Evolutionary conservation across 148 eudicot genomes (phyloP), one percentile per base, ranked within the genome.

Genomic region (Fagopyrum homotropicum): DNA sequence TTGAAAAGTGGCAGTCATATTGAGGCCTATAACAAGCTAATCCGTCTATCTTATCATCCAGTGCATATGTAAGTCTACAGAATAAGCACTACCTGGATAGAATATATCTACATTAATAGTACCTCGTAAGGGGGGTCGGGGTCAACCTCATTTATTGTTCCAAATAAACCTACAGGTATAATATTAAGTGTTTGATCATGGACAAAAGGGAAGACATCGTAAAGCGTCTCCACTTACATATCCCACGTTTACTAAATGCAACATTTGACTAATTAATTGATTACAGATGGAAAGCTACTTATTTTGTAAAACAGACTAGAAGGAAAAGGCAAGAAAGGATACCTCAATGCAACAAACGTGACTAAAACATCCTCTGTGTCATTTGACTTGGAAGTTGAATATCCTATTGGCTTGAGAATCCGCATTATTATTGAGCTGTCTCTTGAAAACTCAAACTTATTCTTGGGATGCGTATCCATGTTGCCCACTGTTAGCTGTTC

Each of bases 271-370:
- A 72, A 30, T 47, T 35, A 71, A 73, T 63, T 72, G 40, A 35
- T 1, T 35, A 35, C 40, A 35, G 50, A 26, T 3, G 14, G 69
- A 5, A 30, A 63, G 4, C 52, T 49, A 49, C 9, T 12, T 9
- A 26, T 61, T 26, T 63, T 63, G 43, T 63, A 29, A 45, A 64
- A n/a, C 8, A 73, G 22, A 55, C 35, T 8, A 40, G 26, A 69
- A 56, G 45, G 59, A 78, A 45, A 63, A 74, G 46, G 44, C 19
- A 54, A 59, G 76, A 4, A 60, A 68, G 56, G 90, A 76, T 83
- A 96, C 99, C 99, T 89, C 85, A 78, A 45, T 57, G 85, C 99
- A 78, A 81, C 82, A 81, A 96, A 96, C 77, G 90, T 86, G 15
- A 96, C 89, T 1, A 81, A 77, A 75, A 90, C 87, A 59, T 92